Base-by-base conservation (phyloP, 1,284 basidiomycete genomes). In the Boletus semigastroideus region DNA sequence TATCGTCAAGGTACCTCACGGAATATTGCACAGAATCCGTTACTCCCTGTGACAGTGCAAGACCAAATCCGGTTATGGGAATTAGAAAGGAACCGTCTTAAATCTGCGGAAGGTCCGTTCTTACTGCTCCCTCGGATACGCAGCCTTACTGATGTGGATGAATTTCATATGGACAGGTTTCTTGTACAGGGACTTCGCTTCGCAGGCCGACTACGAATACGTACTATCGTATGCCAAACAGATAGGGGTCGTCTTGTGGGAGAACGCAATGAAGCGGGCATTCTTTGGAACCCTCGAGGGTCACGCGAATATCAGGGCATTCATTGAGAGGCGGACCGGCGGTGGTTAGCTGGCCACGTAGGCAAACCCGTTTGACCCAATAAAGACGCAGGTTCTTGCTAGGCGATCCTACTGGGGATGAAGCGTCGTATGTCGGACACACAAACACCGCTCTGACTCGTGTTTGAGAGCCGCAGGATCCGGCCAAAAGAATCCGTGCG, bases 1-100 rank as follows among this genome's bases (percentile, higher is more conserved):
- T 43, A 39, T 49, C 13, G 37, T 55, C 25, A 52, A 25, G 5
- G 49, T 44, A 43, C 34, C 33, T 25, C 40, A 46, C 48, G 64
- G 55, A 10, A 53, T 51, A 45, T 51, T 51, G 19, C 44, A 50
- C 46, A 94, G 88, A 92, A 92, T 65, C 93, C 94, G 6, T 76
- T 97, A 6, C 77, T 98, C 14, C 94, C 94, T 27, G 92, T 96
- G 36, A 98, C 96, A 0, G 95, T 98, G 0, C 94, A 98, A 62
- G 97, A 99, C 74, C 97, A 99, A 73, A 92, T 99, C 59, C 86
- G 97, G 48, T 77, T 99, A 16, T 99, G 97, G 96, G 96, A 99
- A 72, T 78, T 95, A 48, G 97, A 99, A 74, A 87, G 91, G 71
- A 95, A 98, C 69, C 83, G 97, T 46, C 78, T 99, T 2, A 87